Evolutionary conservation across 805 yeast species (phyloP).

Genomic region (Maudiozyma barnettii): DNA sequence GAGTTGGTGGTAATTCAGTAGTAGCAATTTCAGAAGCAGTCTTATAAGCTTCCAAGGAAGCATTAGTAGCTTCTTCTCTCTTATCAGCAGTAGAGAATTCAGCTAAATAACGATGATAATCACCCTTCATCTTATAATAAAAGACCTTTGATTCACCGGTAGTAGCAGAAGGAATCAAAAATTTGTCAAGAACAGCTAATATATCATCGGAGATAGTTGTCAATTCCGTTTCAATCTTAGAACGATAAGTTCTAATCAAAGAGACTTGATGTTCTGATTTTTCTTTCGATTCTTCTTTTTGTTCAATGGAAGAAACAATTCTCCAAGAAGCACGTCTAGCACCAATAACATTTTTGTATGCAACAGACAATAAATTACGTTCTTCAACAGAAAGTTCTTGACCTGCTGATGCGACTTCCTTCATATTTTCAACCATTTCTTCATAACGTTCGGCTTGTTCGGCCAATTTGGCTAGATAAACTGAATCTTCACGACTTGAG

Average conservation of each 20-base stretch:
- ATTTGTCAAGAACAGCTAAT: conserved; percentile 74
- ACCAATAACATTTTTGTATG: conserved; percentile 96
- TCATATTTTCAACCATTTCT: conserved; percentile 98
- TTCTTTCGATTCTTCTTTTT: conserved; percentile 94
- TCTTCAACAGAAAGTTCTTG: conserved; percentile 95
- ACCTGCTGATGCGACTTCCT: conserved; percentile 91
- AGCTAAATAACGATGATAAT: conserved; percentile 97
- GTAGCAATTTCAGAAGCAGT: conserved; percentile 95
- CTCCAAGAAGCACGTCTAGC: conserved; percentile 99
- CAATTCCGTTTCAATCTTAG: conserved; percentile 87
- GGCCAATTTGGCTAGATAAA: conserved; percentile 94
- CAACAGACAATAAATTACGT: conserved; percentile 93
- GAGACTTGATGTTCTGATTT: conserved; percentile 74
- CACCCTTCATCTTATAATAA: conserved; percentile 99
- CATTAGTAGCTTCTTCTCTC: conserved; percentile 86
- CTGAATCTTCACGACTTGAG: conserved; percentile 92
- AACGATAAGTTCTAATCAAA: conserved; percentile 87
- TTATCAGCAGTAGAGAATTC: conserved; percentile 89
- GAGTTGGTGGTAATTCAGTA: conserved; percentile 95
- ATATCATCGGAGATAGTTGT: conserved; percentile 92
- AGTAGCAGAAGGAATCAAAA: conserved; percentile 87
- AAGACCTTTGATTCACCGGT: conserved; percentile 97
- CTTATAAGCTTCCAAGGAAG: conserved; percentile 89
- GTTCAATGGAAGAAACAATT: conserved; percentile 95
- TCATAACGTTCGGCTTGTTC: conserved; percentile 99